These are phyloP conservation scores for Tuber microsphaerosporum DNA, from an alignment of 495 filamentous ascomycete genomes.

Conservation along the genomic window DNA sequence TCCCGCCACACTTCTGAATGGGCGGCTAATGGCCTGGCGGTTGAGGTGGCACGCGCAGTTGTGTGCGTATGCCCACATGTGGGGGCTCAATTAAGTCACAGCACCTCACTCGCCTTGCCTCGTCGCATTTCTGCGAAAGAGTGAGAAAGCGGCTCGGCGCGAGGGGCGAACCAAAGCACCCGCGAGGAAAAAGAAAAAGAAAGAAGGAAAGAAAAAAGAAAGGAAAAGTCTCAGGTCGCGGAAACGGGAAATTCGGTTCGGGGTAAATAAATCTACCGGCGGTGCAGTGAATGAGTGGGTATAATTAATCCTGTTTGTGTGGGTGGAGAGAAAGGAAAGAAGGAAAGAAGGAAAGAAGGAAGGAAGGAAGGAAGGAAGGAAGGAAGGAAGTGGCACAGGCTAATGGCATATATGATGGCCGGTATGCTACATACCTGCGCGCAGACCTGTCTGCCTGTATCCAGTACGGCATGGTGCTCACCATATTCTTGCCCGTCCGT, in stretches of 20 bases:
- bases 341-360: too few species aligned
- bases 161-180: not conserved
- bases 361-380: not conserved
- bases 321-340: not conserved
- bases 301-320: not conserved
- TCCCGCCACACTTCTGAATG: not conserved
- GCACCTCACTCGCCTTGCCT: not conserved
- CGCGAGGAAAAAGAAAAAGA: not conserved
- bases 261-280: not conserved
- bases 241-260: slow-evolving; percentile 1
- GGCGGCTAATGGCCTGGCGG: not conserved
- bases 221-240: not conserved
- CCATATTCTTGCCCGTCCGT: not conserved
- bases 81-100: not conserved
- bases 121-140: not conserved
- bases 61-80: not conserved
- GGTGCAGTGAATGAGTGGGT: not conserved
- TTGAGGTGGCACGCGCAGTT: not conserved
- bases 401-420: not conserved
- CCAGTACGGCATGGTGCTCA: too few species aligned
- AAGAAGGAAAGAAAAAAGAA: not conserved
- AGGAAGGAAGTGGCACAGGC: not conserved
- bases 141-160: not conserved
- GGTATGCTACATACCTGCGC: not conserved
- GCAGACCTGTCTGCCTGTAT: not conserved